A percentile compares a stretch with the other conserved stretches of the same genome.
Evolutionary conservation across 2,329 filamentous ascomycete species (phyloP).

Genomic region (Aspergillus versicolor): DNA sequence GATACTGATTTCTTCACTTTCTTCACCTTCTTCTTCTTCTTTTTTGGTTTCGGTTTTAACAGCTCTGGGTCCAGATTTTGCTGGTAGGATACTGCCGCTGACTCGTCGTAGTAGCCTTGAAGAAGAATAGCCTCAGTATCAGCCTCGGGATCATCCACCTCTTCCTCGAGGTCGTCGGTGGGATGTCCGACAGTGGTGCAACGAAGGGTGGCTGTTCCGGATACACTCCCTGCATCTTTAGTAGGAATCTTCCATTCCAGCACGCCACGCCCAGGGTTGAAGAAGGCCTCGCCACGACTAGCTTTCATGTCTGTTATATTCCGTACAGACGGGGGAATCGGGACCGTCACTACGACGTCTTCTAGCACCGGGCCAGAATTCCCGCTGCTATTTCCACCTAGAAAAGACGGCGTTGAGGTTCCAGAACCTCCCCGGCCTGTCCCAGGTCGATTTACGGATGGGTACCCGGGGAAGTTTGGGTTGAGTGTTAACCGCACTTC

Average conservation of each 20-base stretch:
- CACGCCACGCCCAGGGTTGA: conserved; percentile 67
- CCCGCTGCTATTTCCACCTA: conserved; percentile 48
- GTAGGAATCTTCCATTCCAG: conserved; percentile 82
- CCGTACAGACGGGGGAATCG: conserved; percentile 74
- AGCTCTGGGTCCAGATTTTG: conserved; percentile 24
- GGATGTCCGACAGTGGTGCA: conserved; percentile 74
- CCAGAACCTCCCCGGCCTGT: conserved; percentile 44
- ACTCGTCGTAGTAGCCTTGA: conserved; percentile 47
- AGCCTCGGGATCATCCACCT: conserved; percentile 27
- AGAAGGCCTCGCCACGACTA: conserved; percentile 78
- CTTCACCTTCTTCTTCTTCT: conserved; percentile 39
- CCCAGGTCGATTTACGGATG: conserved; percentile 41
- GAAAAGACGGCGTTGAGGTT: conserved; percentile 49
- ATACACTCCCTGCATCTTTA: conserved; percentile 70
- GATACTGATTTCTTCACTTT: conserved; percentile 30
- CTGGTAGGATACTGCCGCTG: conserved; percentile 35
- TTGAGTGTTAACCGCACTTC: conserved; percentile 77
- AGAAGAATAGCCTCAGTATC: conserved; percentile 41
- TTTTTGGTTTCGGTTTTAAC: conserved; percentile 32
- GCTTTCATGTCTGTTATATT: conserved; percentile 81
- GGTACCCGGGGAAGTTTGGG: conserved; percentile 60
- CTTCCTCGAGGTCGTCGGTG: conserved; percentile 49
- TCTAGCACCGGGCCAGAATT: conserved; percentile 66
- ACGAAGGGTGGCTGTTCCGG: conserved; percentile 69
- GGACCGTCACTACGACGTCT: conserved; percentile 74